Base-by-base conservation (phyloP, 139 green algal species). In the Tetradesmus obliquus region DNA sequence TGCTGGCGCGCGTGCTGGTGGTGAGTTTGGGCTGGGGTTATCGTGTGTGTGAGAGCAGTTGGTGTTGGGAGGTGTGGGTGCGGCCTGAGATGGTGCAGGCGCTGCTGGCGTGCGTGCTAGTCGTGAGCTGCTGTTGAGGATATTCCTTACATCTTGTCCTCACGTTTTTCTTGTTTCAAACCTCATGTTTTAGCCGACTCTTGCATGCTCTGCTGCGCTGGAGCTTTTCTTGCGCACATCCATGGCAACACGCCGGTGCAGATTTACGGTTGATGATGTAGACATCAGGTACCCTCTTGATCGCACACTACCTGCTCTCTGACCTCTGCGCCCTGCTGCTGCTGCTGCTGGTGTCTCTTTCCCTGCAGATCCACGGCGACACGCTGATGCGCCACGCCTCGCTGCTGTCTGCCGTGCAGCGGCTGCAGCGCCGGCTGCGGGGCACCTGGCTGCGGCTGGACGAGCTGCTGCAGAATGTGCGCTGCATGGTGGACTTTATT, bases 21-120 rank as follows among this genome's bases (percentile, higher is more conserved):
- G 93, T 93, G 81, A 88, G 89, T 19, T 22, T 10, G 20, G 55
- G 9, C 4, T 13, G 71, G 22, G 53, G 20, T 51, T 88, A 54
- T n/a, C 4, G 58, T 5, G 72, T 10, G 32, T 45, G 32, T 45
- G 32, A 45, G 32, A 45, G 32, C 32, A 55, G 6, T 87, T 58
- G 60, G 3, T 55, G 22, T 22, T 55, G 55, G 8, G 93, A 97
- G 92, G 62, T 97, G 60, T 15, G 92, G 93, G 20, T 80, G 91
- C 58, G 96, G 98, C 93, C 97, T 88, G 97, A 99, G 93, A 96
- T 98, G 66, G 88, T 94, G 76, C 94, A 98, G 93, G 95, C 94
- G 20, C 57, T 95, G 45, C 74, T 95, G 45, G 54, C 80, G 60
- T 82, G 92, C 13, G 87, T 93, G 62, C 86, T 94, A 2, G 83